A percentile compares a stretch with the other conserved stretches of the same genome.
These are phyloP conservation scores for Gleditsia sinensis DNA, from an alignment of 306 rosid species.

Conservation along the genomic window DNA sequence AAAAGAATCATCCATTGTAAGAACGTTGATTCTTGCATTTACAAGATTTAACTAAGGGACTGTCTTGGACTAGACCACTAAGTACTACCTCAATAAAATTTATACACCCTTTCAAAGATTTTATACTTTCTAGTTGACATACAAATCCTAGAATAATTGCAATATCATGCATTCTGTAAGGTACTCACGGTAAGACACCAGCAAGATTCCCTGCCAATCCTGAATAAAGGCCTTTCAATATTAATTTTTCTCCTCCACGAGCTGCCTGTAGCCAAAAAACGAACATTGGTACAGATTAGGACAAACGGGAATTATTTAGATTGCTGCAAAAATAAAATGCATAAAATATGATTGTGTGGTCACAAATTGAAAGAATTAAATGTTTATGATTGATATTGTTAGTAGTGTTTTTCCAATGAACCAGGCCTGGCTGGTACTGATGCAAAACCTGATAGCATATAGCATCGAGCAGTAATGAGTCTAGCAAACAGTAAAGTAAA, in stretches of 20 bases:
- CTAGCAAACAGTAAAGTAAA: slow-evolving; percentile 13
- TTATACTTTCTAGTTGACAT: slow-evolving; percentile 32
- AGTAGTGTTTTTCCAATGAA: slow-evolving; percentile 1
- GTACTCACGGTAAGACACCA: slow-evolving; percentile 94
- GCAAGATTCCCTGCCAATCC: slow-evolving; percentile 95
- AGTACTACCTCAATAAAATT: slow-evolving; percentile 24
- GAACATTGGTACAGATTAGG: slow-evolving; percentile 4
- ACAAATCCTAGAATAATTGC: slow-evolving; percentile 31
- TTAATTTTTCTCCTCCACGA: slow-evolving; percentile 82
- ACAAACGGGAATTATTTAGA: slow-evolving; percentile 14
- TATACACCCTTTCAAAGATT: slow-evolving; percentile 21
- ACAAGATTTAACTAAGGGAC: not conserved
- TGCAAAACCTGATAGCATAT: slow-evolving; percentile 24
- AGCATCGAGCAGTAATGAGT: slow-evolving; percentile 32
- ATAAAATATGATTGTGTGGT: not conserved
- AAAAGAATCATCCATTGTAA: not conserved
- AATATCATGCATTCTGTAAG: slow-evolving; percentile 38
- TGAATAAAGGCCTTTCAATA: slow-evolving; percentile 84
- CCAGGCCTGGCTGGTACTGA: slow-evolving; percentile 23
- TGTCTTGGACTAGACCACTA: slow-evolving; percentile 4
- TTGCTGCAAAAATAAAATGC: not conserved
- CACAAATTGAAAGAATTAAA: not conserved
- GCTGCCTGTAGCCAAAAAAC: slow-evolving; percentile 61
- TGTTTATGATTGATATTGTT: slow-evolving; percentile 18
- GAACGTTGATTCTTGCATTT: not conserved